Evolutionary conservation across 2,329 filamentous ascomycete genomes (phyloP).

Genomic region (Fusarium nisikadoi): DNA sequence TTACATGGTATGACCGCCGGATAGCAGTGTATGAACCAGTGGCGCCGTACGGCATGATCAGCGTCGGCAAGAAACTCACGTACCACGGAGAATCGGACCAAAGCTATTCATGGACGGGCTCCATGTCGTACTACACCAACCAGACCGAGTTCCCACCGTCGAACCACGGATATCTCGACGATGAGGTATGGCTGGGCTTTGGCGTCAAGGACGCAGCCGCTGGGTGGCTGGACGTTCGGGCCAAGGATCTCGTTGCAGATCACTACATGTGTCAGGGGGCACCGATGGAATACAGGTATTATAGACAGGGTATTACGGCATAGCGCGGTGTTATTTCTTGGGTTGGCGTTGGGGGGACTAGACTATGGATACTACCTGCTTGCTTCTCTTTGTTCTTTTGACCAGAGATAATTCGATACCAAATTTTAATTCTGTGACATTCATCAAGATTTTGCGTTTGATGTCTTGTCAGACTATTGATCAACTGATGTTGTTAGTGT

Average conservation of each 20-base stretch:
- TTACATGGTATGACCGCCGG: constrained; percentile 36
- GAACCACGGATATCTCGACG: constrained; percentile 35
- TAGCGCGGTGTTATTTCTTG: constrained; percentile 1
- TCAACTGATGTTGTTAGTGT: neutral
- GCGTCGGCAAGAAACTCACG: constrained; percentile 38
- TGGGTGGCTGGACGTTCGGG: constrained; percentile 38
- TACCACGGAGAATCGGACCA: constrained; percentile 36
- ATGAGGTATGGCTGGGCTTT: constrained; percentile 40
- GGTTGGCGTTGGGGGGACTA: constrained; percentile 10
- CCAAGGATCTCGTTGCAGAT: constrained; percentile 31
- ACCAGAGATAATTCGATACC: neutral
- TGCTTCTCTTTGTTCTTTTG: neutral
- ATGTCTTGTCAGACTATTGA: neutral
- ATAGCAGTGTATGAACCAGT: constrained; percentile 31
- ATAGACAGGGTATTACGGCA: constrained; percentile 27
- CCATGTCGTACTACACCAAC: constrained; percentile 33
- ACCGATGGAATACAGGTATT: constrained; percentile 22
- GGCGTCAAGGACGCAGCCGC: constrained; percentile 35
- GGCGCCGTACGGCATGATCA: constrained; percentile 36
- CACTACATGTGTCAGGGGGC: constrained; percentile 36
- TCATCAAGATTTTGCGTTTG: neutral
- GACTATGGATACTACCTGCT: neutral
- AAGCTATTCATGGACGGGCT: constrained; percentile 35
- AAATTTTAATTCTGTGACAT: neutral
- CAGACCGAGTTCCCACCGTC: constrained; percentile 15